phyloP scores from a whole-genome alignment of 768 basidiomycete species.

The Clitopilus passeckerianus region DNA sequence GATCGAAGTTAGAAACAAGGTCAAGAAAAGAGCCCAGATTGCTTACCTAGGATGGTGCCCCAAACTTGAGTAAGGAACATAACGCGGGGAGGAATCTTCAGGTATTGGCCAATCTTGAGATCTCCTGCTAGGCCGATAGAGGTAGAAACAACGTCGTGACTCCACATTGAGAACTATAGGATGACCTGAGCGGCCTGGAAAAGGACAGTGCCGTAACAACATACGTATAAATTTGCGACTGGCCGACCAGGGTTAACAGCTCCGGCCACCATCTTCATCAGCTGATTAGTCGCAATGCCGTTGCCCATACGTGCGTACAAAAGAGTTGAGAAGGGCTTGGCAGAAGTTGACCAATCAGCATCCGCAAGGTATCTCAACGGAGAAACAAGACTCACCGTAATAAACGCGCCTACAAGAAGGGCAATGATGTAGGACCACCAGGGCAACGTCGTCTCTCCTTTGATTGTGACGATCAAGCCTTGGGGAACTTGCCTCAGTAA shows the following conservation, averaged over 20 bases:
- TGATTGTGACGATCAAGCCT: conserved; percentile 53
- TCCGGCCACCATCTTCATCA: conserved; percentile 65
- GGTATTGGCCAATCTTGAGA: conserved; percentile 57
- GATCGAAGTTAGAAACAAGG: background rate
- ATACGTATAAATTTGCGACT: conserved; percentile 64
- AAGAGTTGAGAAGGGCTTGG: conserved; percentile 49
- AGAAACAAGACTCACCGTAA: conserved; percentile 21
- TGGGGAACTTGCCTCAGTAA: background rate
- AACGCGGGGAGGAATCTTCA: conserved; percentile 61
- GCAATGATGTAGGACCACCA: conserved; percentile 62
- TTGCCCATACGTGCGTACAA: conserved; percentile 57
- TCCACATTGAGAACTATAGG: conserved; percentile 61
- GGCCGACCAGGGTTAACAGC: conserved; percentile 58
- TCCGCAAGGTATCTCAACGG: background rate
- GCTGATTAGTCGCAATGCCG: conserved; percentile 52
- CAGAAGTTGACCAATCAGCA: background rate
- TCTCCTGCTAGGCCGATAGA: conserved; percentile 51
- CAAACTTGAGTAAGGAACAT: conserved; percentile 34
- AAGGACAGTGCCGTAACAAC: conserved; percentile 7
- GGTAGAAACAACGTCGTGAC: conserved; percentile 53
- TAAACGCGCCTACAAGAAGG: conserved; percentile 42
- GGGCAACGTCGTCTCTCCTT: conserved; percentile 56
- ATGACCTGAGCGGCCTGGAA: background rate
- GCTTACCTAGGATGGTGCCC: conserved; percentile 53
- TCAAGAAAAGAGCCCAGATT: background rate